These are phyloP conservation scores for Dendryphion nanum DNA, from an alignment of 2,329 filamentous ascomycete species.

Conservation along the genomic window DNA sequence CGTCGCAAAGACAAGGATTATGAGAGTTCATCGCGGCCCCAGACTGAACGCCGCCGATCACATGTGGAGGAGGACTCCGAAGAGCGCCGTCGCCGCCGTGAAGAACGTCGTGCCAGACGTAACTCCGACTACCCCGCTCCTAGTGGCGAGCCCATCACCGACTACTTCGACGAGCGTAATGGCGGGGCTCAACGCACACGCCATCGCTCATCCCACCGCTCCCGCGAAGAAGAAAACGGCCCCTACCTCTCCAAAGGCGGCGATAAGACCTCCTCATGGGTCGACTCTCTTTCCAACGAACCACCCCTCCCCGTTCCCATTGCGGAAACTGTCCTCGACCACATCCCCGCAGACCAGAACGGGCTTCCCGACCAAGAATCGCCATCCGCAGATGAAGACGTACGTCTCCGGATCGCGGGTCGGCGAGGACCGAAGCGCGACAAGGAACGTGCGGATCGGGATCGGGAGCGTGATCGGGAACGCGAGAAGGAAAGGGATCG, in stretches of 20 bases:
- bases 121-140: conserved; percentile 34
- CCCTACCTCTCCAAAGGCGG: conserved; percentile 39
- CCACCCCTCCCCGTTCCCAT: conserved; percentile 48
- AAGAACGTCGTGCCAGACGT: conserved; percentile 43
- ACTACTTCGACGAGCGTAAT: conserved; percentile 48
- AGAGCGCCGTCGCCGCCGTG: conserved; percentile 40
- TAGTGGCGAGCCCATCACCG: conserved; percentile 36
- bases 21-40: conserved; percentile 28
- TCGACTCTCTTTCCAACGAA: conserved; percentile 46
- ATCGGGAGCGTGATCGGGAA: conserved; percentile 22
- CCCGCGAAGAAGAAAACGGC: conserved; percentile 25
- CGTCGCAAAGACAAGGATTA: conserved; percentile 35
- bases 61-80: conserved; percentile 38
- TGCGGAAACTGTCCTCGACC: conserved; percentile 48
- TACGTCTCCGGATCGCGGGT: conserved; percentile 37
- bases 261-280: conserved; percentile 52
- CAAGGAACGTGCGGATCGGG: conserved; percentile 20
- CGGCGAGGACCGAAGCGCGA: conserved; percentile 32
- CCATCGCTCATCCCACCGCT: conserved; percentile 27
- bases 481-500: conserved; percentile 19
- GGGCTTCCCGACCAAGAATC: conserved; percentile 30
- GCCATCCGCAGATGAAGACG: conserved; percentile 39
- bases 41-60: conserved; percentile 33
- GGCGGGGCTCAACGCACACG: conserved; percentile 19
- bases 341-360: conserved; percentile 17